Percentiles rank a stretch among this genome's conserved stretches.
These are phyloP conservation scores for Extremus antarcticus DNA, from an alignment of 495 filamentous ascomycete species.

Conservation along the genomic window DNA sequence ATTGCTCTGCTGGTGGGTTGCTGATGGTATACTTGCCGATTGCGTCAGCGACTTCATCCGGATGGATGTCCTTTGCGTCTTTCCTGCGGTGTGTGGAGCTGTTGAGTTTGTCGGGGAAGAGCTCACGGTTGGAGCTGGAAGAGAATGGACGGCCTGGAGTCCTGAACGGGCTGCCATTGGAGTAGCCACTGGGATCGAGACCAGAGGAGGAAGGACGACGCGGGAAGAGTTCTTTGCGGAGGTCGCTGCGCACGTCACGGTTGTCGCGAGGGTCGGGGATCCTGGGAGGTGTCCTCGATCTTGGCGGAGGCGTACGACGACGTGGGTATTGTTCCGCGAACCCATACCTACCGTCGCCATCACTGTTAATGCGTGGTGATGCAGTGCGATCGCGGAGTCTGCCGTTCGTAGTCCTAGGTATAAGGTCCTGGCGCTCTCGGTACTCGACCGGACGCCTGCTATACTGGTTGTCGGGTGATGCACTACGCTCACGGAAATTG, in stretches of 20 bases:
- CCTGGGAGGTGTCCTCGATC: conserved; percentile 9
- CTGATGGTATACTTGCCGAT: conserved; percentile 11
- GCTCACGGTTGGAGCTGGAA: conserved; percentile 40
- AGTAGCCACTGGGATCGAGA: conserved; percentile 1
- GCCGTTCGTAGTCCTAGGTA: conserved; percentile 21
- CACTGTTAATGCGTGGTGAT: conserved; percentile 57
- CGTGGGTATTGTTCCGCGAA: conserved; percentile 32
- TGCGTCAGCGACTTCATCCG: conserved; percentile 41
- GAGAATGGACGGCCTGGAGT: conserved; percentile 10
- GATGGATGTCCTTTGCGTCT: conserved; percentile 49
- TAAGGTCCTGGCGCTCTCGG: conserved; percentile 15
- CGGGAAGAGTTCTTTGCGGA: conserved; percentile 26
- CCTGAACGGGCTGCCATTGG: background rate
- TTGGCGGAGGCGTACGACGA: conserved; percentile 1
- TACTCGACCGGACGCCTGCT: conserved; percentile 2
- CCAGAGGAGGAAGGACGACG: conserved; percentile 8
- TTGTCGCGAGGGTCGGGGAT: background rate
- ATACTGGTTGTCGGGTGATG: conserved; percentile 27
- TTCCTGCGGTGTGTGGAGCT: conserved; percentile 51
- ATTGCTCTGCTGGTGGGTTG: conserved; percentile 5
- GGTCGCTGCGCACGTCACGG: conserved; percentile 4
- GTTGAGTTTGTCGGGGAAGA: conserved; percentile 52
- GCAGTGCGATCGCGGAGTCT: conserved; percentile 45
- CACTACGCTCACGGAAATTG: too few relatives aligned
- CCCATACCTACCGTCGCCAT: conserved; percentile 46